These are phyloP conservation scores for Mrakia blollopis DNA, from an alignment of 768 basidiomycete species.

Conservation along the genomic window DNA sequence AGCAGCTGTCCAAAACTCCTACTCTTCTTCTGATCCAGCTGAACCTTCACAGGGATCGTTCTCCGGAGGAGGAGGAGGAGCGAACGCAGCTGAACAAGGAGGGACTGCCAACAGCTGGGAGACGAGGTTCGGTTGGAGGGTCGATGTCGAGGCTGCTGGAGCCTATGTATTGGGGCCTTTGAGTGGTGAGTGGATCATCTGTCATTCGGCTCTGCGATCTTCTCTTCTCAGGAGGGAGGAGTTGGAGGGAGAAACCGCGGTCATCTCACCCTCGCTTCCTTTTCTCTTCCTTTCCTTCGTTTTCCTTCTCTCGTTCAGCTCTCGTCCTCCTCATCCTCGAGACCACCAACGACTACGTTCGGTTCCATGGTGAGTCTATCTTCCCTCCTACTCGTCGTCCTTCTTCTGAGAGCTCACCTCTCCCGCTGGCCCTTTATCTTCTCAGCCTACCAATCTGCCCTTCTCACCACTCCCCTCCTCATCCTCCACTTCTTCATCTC, in stretches of 20 bases:
- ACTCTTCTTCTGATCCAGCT: conserved; percentile 15
- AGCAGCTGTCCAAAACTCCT: conserved; percentile 16
- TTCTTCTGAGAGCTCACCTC: background rate
- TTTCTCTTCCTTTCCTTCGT: background rate
- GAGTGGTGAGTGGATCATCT: conserved; percentile 56
- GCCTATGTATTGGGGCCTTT: conserved; percentile 67
- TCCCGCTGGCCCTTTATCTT: background rate
- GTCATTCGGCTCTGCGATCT: background rate
- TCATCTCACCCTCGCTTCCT: background rate
- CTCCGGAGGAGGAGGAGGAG: background rate
- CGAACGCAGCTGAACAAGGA: background rate
- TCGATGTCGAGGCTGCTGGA: conserved; percentile 61
- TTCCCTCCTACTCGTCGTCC: background rate
- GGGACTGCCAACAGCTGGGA: conserved; percentile 59
- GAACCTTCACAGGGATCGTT: background rate
- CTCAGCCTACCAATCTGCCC: conserved; percentile 71
- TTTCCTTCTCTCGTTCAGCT: conserved; percentile 47
- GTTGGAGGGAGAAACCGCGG: background rate
- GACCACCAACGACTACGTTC: conserved; percentile 68
- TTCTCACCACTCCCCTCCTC: conserved; percentile 62
- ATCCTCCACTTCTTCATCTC: conserved; percentile 54
- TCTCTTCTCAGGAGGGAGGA: background rate
- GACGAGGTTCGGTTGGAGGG: conserved; percentile 61
- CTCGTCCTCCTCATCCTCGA: conserved; percentile 64
- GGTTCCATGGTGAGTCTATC: conserved; percentile 63